Evolutionary conservation across 1,284 basidiomycete species (phyloP).

Genomic region (Phellopilus nigrolimitatus): DNA sequence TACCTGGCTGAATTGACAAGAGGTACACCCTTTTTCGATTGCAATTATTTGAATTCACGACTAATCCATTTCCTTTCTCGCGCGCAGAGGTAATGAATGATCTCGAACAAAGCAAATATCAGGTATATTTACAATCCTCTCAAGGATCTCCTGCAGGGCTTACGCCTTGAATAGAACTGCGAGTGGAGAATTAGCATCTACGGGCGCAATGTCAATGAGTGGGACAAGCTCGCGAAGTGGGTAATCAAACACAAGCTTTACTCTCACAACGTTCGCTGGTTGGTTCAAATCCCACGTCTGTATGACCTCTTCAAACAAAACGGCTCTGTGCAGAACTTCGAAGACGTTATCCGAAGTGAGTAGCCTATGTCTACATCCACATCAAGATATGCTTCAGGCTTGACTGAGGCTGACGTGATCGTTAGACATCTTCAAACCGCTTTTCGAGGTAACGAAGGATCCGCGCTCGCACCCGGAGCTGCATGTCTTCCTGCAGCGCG

Average conservation of each 20-base stretch:
- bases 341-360: conserved; percentile 87
- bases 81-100: conserved; percentile 88
- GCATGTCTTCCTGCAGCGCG: conserved; percentile 93
- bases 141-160: conserved; percentile 1
- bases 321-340: conserved; percentile 82
- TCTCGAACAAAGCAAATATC: conserved; percentile 97
- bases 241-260: conserved; percentile 90
- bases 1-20: conserved; percentile 95
- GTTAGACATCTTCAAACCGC: conserved; percentile 92
- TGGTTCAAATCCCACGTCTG: conserved; percentile 92
- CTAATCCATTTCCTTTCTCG: conserved; percentile 13
- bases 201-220: conserved; percentile 76
- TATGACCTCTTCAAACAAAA: conserved; percentile 96
- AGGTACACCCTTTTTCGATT: conserved; percentile 41
- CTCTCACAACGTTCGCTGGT: conserved; percentile 97
- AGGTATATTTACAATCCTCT: conserved; percentile 44
- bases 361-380: conserved; percentile 20
- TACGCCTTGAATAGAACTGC: conserved; percentile 58
- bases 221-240: conserved; percentile 99
- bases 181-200: conserved; percentile 99
- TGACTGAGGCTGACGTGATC: conserved; percentile 15
- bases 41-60: not conserved
- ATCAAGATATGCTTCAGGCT: not conserved
- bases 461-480: conserved; percentile 89
- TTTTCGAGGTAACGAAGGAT: conserved; percentile 96